phyloP scores from a whole-genome alignment of 2,329 filamentous ascomycete species.

The Aspergillus sp. region DNA sequence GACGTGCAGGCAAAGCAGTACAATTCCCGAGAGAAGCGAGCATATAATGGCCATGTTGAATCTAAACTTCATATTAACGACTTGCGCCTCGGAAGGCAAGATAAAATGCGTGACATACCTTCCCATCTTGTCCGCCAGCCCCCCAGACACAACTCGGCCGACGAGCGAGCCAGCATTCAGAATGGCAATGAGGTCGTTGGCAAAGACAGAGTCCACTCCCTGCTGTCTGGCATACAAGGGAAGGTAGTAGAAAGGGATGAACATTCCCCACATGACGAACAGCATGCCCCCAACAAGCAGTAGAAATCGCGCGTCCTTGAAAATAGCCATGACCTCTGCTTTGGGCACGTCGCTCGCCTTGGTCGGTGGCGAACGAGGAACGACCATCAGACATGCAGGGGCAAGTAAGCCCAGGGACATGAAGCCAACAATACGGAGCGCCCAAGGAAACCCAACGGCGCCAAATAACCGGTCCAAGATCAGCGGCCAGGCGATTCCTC shows the following conservation, averaged over 20 bases:
- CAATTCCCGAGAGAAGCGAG: neutral
- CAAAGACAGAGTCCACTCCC: neutral
- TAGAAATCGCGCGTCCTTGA: neutral
- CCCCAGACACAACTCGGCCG: neutral
- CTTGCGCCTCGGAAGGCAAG: neutral
- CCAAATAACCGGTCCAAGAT: slow-evolving; percentile 39
- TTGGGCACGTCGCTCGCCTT: neutral
- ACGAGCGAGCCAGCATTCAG: slow-evolving; percentile 3
- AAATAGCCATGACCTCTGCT: neutral
- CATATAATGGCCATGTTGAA: neutral
- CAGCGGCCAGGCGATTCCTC: neutral
- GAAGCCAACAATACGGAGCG: neutral
- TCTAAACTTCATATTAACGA: neutral
- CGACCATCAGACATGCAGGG: neutral
- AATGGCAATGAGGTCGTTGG: slow-evolving; percentile 1
- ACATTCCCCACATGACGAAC: slow-evolving; percentile 4
- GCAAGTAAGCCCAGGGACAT: neutral
- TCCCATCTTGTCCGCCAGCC: neutral
- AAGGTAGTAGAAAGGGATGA: slow-evolving; percentile 2
- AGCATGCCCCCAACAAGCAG: neutral
- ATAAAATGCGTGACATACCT: neutral
- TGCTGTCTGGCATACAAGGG: neutral
- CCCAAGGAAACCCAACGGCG: slow-evolving; percentile 8
- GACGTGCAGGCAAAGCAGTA: neutral
- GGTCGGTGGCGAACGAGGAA: neutral